Percentiles rank a stretch among this genome's conserved stretches.
Evolutionary conservation across 768 basidiomycete genomes (phyloP).

Genomic region (Kwoniella newhampshirensis): DNA sequence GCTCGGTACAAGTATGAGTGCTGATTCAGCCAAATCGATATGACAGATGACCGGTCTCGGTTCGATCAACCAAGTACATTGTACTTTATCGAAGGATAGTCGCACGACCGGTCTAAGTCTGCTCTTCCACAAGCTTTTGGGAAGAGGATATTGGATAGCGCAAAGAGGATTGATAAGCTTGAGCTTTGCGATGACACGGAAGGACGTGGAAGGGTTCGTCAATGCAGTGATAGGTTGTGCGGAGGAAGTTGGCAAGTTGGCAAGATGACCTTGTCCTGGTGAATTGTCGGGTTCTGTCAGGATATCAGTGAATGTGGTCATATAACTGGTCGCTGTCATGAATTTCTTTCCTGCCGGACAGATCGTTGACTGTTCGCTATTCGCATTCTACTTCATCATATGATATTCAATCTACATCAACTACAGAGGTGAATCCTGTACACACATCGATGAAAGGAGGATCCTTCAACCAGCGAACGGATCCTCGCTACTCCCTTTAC

Average conservation of each 20-base stretch:
- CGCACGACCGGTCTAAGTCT: conserved; percentile 2
- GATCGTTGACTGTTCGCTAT: too few relatives aligned
- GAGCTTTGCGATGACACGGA: conserved; percentile 8
- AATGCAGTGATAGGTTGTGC: conserved; percentile 7
- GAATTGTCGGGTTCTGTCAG: too few relatives aligned
- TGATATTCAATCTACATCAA: too few relatives aligned
- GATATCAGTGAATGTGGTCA: too few relatives aligned
- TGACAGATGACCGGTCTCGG: conserved; percentile 28
- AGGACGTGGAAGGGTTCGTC: conserved; percentile 14
- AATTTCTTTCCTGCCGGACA: too few relatives aligned
- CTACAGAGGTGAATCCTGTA: too few relatives aligned
- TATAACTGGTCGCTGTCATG: too few relatives aligned
- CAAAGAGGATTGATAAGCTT: conserved; percentile 23
- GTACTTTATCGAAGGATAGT: not conserved
- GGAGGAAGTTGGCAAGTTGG: not conserved
- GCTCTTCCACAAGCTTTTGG: conserved; percentile 19
- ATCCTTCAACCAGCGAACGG: too few relatives aligned
- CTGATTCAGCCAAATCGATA: not conserved
- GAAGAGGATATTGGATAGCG: conserved; percentile 15
- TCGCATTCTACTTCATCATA: too few relatives aligned
- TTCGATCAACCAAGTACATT: conserved; percentile 30
- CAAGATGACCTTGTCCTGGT: too few relatives aligned
- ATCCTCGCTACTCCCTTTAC: too few relatives aligned
- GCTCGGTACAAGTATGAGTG: not conserved
- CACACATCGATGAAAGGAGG: too few relatives aligned